These are phyloP conservation scores for Trifolium dubium DNA, from an alignment of 306 rosid species.

Conservation along the genomic window DNA sequence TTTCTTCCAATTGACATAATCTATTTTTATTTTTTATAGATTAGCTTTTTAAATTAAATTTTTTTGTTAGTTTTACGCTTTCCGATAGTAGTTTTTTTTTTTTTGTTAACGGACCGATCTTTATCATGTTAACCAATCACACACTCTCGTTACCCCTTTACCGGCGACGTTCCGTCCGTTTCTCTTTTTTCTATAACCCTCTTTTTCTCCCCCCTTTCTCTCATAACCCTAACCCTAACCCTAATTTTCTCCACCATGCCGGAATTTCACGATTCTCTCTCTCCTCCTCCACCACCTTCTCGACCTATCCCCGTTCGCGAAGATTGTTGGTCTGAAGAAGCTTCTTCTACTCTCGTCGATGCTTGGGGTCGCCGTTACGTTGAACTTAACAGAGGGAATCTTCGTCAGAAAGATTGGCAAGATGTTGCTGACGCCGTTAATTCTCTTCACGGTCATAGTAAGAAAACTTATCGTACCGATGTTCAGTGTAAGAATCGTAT, in stretches of 20 bases:
- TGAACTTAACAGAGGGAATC: constrained; percentile 95
- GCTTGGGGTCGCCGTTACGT: constrained; percentile 94
- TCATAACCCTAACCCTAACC: not conserved
- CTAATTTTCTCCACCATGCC: constrained; percentile 60
- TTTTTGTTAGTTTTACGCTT: too few relatives aligned
- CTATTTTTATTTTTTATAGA: too few relatives aligned
- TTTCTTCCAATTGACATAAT: too few relatives aligned
- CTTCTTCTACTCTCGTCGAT: constrained; percentile 83
- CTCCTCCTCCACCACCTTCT: constrained; percentile 51
- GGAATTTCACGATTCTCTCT: constrained; percentile 59
- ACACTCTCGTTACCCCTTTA: too few relatives aligned
- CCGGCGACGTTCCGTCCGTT: too few relatives aligned
- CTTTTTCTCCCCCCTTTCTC: not conserved
- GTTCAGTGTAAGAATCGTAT: constrained; percentile 87
- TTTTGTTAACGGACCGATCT: too few relatives aligned
- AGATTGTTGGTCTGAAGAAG: constrained; percentile 97
- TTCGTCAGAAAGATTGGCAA: constrained; percentile 98
- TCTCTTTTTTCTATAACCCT: constrained; percentile 15
- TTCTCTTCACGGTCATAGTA: constrained; percentile 85
- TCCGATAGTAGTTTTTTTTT: too few relatives aligned
- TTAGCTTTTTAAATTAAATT: too few relatives aligned
- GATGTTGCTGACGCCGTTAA: constrained; percentile 96
- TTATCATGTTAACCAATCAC: too few relatives aligned
- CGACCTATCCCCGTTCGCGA: constrained; percentile 87
- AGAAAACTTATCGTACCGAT: constrained; percentile 91